Conservation (phyloP, 257 asterid genomes). For the Fraxinus excelsior region DNA sequence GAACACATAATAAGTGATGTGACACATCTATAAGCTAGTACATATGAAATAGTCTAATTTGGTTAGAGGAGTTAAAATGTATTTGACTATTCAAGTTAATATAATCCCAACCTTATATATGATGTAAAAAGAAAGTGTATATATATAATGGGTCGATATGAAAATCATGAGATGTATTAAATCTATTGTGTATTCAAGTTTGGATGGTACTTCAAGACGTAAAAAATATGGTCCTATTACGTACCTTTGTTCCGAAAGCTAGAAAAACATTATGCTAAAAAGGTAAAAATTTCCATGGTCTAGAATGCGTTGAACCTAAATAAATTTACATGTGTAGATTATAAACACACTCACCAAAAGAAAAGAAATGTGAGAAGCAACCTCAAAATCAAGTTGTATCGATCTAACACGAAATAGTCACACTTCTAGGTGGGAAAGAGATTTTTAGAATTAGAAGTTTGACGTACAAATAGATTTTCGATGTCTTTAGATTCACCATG, state of each 20-base stretch:
- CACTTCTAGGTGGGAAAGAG: background rate
- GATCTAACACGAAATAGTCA: background rate
- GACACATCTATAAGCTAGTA: background rate
- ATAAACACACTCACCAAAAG: background rate
- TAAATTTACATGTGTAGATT: background rate
- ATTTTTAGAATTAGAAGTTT: background rate
- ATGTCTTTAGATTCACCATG: background rate
- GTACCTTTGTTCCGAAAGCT: too few species aligned
- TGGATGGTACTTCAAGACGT: too few species aligned
- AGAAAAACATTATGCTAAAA: too few species aligned
- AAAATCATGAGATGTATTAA: too few species aligned
- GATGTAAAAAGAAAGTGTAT: too few species aligned
- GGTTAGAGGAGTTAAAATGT: background rate
- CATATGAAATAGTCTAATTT: too few species aligned
- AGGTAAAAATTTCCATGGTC: too few species aligned
- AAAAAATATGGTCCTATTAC: too few species aligned
- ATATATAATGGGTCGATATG: too few species aligned
- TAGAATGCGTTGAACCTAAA: background rate
- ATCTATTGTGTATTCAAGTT: too few species aligned
- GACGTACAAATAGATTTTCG: too few species aligned
- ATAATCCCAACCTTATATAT: background rate
- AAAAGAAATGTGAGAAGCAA: background rate
- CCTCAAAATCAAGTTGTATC: background rate
- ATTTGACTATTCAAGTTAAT: background rate
- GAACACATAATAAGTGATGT: too few species aligned